Percentiles rank a stretch among this genome's conserved stretches.
Evolutionary conservation across 305 asterid genomes (phyloP).

Genomic region (Fraxinus sp.): DNA sequence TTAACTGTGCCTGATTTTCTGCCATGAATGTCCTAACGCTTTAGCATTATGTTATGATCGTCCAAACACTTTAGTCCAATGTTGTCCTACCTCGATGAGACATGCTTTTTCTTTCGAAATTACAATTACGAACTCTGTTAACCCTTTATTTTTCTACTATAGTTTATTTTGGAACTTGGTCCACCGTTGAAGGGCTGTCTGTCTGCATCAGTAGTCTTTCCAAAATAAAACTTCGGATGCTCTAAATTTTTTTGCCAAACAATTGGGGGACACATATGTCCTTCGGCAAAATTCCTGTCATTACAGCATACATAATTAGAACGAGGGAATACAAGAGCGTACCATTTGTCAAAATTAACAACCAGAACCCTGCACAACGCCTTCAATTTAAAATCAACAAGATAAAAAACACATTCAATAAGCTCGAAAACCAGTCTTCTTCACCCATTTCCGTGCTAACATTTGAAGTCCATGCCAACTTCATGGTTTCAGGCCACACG

Average conservation of each 20-base stretch:
- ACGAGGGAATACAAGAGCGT: not conserved
- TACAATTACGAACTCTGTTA: not conserved
- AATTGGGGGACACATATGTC: not conserved
- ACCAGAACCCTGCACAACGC: constrained; percentile 6
- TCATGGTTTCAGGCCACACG: not conserved
- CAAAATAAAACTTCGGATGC: not conserved
- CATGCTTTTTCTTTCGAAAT: constrained; percentile 18
- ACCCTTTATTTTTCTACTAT: not conserved
- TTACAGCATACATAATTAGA: not conserved
- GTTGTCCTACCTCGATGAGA: constrained; percentile 29
- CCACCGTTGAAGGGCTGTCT: constrained; percentile 29
- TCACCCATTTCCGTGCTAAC: not conserved
- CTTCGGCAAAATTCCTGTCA: not conserved
- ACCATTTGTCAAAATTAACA: constrained; percentile 7
- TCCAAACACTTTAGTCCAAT: constrained; percentile 19
- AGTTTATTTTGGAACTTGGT: constrained; percentile 11
- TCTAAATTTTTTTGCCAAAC: not conserved
- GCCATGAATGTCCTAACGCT: not conserved
- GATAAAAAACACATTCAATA: not conserved
- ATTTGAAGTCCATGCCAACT: not conserved
- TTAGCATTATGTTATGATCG: not conserved
- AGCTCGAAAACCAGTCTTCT: not conserved
- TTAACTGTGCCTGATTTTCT: constrained; percentile 1
- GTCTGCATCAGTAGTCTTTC: not conserved
- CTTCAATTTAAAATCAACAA: constrained; percentile 20